Evolutionary conservation across 192 early-diverging fungal genomes (phyloP), one percentile per base, ranked within the genome.

Genomic region (Linnemannia hyalina): DNA sequence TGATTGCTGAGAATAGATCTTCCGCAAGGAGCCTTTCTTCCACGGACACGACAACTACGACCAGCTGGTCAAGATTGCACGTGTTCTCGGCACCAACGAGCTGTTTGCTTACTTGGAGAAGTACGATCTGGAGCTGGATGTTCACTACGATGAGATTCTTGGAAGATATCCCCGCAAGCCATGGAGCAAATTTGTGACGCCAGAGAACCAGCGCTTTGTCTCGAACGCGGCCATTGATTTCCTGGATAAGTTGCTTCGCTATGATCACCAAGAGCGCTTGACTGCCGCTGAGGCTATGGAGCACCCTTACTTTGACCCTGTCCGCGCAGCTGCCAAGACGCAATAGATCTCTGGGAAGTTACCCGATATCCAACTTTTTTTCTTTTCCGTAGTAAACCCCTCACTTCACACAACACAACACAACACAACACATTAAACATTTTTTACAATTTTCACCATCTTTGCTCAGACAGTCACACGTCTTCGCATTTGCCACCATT

Each of bases 21-120:
- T 99, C 95, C 95, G 97, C 87, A 98, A 97, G 88, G 98, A 99
- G 82, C 98, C 98, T 3, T 99, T 99, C 89, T 99, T 99, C 95
- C 98, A 99, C 83, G 99, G 94, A 44, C 97, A 98, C 83, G 97
- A 98, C 91, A 99, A 99, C 89, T 96, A 97, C 89, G 99, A 99
- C 85, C 99, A 99, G 92, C 93, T 99, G 80, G 98, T 99, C 70
- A 97, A 98, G 89, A 99, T 99, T 88, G 98, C 97, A 70, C 97
- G 97, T 85, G 97, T 99, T 7, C 91, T 99, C 70, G 98, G 98
- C 8, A 99, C 98, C 38, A 97, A 99, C 81, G 97, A 98, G 42
- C 91, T 99, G 70, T 93, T 95, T 81, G 92, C 92, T 38, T 99
- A 99, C 82, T 82, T 98, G 76, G 95, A 97, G 80, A 99, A 99